Percentiles rank a stretch among this genome's conserved stretches.
phyloP scores from a whole-genome alignment of 139 green algal species.

The Chlamydomonas incerta region DNA sequence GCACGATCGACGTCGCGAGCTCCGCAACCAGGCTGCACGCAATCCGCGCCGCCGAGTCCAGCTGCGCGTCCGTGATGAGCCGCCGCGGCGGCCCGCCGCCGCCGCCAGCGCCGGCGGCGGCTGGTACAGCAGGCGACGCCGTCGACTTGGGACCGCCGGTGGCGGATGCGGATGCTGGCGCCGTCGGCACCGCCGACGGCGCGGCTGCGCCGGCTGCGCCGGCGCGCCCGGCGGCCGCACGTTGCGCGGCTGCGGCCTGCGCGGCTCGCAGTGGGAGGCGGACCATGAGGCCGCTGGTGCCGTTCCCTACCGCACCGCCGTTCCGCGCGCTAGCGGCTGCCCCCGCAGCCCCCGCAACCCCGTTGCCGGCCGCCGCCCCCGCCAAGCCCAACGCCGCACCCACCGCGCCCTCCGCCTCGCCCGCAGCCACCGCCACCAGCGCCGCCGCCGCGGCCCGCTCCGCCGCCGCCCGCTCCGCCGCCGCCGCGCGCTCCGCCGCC shows the following conservation, averaged over 20 bases:
- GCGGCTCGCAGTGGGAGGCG: background rate
- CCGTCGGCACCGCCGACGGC: too few relatives aligned
- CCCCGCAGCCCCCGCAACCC: background rate
- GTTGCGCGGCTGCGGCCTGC: too few relatives aligned
- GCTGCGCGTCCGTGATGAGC: background rate
- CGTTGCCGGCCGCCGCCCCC: background rate
- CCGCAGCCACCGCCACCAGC: background rate
- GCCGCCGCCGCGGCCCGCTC: background rate
- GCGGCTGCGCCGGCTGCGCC: too few relatives aligned
- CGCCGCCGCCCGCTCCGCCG: background rate
- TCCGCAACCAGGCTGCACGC: background rate
- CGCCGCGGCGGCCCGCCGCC: background rate
- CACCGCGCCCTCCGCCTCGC: background rate
- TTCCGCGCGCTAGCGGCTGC: too few relatives aligned
- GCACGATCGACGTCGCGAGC: constrained; percentile 14
- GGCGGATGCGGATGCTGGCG: background rate
- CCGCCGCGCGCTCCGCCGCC: background rate
- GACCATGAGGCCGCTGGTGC: too few relatives aligned
- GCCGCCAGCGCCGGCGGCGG: background rate
- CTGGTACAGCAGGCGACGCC: too few relatives aligned
- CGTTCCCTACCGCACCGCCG: too few relatives aligned
- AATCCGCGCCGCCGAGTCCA: background rate
- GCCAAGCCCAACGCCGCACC: background rate
- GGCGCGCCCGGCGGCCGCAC: too few relatives aligned
- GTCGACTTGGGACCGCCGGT: too few relatives aligned